phyloP scores from a whole-genome alignment of 2,329 filamentous ascomycete species.

The Ustulina deusta region DNA sequence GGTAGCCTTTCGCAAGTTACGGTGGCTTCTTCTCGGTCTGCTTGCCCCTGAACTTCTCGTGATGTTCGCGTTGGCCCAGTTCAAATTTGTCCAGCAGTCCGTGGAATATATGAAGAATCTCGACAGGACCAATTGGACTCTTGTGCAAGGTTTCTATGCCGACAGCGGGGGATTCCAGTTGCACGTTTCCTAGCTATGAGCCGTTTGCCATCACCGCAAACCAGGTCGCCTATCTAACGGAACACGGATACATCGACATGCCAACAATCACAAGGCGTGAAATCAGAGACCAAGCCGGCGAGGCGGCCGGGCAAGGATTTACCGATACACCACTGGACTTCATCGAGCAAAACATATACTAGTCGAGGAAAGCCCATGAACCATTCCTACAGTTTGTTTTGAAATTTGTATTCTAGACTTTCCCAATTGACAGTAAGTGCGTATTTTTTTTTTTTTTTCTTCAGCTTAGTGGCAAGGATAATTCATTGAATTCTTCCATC shows the following conservation, averaged over 20 bases:
- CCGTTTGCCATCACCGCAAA: constrained; percentile 31
- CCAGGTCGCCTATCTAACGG: constrained; percentile 23
- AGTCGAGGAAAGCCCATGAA: constrained; percentile 28
- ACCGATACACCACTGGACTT: constrained; percentile 34
- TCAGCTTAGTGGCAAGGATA: not conserved
- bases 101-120: constrained; percentile 27
- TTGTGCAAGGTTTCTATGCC: constrained; percentile 31
- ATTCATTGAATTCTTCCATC: not conserved
- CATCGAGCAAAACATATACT: constrained; percentile 30
- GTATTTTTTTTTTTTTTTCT: no score
- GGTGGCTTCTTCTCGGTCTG: constrained; percentile 29
- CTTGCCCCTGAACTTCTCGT: constrained; percentile 28
- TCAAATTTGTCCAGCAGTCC: constrained; percentile 22
- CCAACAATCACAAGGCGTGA: constrained; percentile 25
- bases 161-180: constrained; percentile 31
- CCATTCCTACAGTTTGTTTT: constrained; percentile 15
- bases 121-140: constrained; percentile 16
- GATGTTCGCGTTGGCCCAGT: constrained; percentile 29
- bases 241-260: constrained; percentile 21
- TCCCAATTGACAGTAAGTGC: constrained; percentile 3
- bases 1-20: constrained; percentile 7
- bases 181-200: not conserved
- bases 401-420: constrained; percentile 13
- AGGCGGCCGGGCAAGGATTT: not conserved
- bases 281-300: constrained; percentile 15